A percentile compares a stretch with the other conserved stretches of the same genome.
Conservation (phyloP, 768 basidiomycete species). For the Lanmaoa rubissima region DNA sequence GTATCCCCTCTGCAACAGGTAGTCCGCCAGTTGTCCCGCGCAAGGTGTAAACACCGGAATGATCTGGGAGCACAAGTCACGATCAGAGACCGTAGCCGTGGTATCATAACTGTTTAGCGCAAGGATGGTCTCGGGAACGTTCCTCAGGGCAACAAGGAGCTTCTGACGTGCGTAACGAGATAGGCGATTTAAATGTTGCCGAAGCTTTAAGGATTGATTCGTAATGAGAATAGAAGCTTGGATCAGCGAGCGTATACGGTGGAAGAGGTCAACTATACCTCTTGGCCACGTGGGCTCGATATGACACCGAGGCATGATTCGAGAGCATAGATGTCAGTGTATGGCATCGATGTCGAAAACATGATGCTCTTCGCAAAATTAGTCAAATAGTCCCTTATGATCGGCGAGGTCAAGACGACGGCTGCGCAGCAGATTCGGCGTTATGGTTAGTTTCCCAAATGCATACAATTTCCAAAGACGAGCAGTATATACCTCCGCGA, state of each 20-base stretch:
- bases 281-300: constrained; percentile 11
- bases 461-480: too few relatives aligned
- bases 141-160: constrained; percentile 1
- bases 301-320: constrained; percentile 42
- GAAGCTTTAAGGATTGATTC: constrained; percentile 11
- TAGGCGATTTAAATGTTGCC: constrained; percentile 5
- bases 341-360: constrained; percentile 24
- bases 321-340: constrained; percentile 20
- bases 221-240: neutral
- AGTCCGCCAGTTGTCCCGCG: constrained; percentile 10
- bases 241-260: neutral
- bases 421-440: constrained; percentile 1
- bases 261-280: constrained; percentile 13
- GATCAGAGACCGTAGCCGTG: neutral
- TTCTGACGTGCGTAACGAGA: constrained; percentile 15
- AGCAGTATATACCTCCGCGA: constrained; percentile 13
- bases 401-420: constrained; percentile 18
- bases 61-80: constrained; percentile 15
- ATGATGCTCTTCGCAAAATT: constrained; percentile 20
- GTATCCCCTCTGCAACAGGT: constrained; percentile 17
- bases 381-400: constrained; percentile 18
- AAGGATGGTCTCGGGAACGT: constrained; percentile 7
- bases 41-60: constrained; percentile 18
- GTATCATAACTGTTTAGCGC: neutral
- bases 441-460: neutral